phyloP scores from a whole-genome alignment of 345 rosid species.

The Salix suchowensis region DNA sequence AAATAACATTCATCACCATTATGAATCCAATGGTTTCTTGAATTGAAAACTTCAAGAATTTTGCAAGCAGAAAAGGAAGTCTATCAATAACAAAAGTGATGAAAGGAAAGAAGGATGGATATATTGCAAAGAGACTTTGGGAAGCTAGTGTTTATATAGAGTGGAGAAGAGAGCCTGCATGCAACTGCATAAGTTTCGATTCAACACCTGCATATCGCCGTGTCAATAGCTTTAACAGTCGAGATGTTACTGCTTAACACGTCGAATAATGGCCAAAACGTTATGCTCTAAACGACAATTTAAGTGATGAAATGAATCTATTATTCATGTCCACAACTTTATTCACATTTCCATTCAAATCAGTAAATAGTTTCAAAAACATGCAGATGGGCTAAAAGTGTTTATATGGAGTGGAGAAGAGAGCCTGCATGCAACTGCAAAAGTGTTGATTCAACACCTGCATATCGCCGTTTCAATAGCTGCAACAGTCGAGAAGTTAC shows the following conservation, averaged over 20 bases:
- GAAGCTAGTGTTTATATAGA: not conserved
- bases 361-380: not conserved
- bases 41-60: not conserved
- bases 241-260: not conserved
- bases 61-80: not conserved
- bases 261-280: not conserved
- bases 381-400: not conserved
- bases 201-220: not conserved
- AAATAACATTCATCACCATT: not conserved
- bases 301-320: not conserved
- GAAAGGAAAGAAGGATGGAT: not conserved
- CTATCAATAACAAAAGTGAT: not conserved
- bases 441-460: not conserved
- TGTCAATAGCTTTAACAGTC: not conserved
- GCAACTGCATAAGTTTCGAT: not conserved
- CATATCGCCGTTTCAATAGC: not conserved
- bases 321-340: not conserved
- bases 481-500: not conserved
- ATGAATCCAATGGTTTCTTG: not conserved
- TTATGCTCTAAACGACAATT: not conserved
- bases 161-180: not conserved
- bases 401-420: not conserved
- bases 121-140: not conserved
- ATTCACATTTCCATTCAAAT: not conserved
- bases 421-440: not conserved